Base-by-base conservation (phyloP, 2,329 filamentous ascomycete species). In the Fusarium sp. region DNA sequence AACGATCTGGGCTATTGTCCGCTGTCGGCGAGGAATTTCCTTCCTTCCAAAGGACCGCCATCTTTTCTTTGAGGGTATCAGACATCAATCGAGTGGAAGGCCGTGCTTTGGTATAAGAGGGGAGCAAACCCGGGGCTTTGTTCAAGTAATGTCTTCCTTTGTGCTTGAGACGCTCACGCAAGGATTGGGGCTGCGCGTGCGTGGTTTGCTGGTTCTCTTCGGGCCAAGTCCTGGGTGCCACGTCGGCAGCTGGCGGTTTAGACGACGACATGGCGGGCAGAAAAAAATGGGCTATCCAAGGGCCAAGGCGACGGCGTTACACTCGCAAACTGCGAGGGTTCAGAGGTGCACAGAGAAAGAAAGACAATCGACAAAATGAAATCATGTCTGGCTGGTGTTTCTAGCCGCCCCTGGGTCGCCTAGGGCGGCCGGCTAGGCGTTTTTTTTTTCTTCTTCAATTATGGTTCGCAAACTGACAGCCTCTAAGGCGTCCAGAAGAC, bases 111-210 rank as follows among this genome's bases (percentile, higher is more conserved):
- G 49, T 31, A 13, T 42, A 54, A 23, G 23, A 20, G 12, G 37
- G 26, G 15, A 55, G 23, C 18, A 52, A 21, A 15, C 24, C 29
- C 20, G 47, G 46, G n/a, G 26, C 20, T 23, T 49, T 50, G 8
- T 57, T 44, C 7, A 64, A 38, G 49, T 42, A 66, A 31, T 41
- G 54, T 29, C 7, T 52, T 12, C 61, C 60, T 46, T 49, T 62
- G 41, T 69, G 35, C 10, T 42, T 58, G 24, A 69, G 31, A n/a
- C 37, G 56, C 9, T 33, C 41, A 12, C 48, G n/a, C 3, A 66
- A 37, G 26, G 66, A 69, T 18, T 39, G 61, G 16, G 48, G 11
- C 24, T 38, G 41, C 44, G 24, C 42, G 13, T 29, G 41, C 20
- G 52, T 37, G 41, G n/a, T 55, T 35, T 47, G 41, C 9, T 55